Evolutionary conservation across 176 grass and related monocot genomes (phyloP), one percentile per base, ranked within the genome.

Genomic region (Eremochloa ophiuroides): DNA sequence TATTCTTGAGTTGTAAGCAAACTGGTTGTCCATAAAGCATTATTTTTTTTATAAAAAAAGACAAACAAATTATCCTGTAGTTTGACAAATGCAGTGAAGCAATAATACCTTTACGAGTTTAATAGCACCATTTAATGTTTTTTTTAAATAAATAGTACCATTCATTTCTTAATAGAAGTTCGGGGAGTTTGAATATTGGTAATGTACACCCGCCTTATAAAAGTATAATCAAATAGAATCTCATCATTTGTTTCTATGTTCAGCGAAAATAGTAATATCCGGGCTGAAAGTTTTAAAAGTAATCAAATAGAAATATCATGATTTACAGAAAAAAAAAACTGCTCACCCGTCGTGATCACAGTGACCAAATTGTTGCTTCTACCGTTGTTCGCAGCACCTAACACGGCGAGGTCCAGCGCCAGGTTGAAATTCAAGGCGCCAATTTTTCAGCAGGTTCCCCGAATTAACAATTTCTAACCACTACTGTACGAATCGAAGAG

Each of bases 361-460:
- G 10, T n/a, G 37, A 23, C 41, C 13, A 43, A 20, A 16, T 8
- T 55, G 51, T n/a, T 55, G 51, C 37, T 40, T 8, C 0, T 40
- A 53, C 28, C 30, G 18, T 75, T 80, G 25, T 34, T 61, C 16
- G 50, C 48, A 58, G 67, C 75, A 29, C 79, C 76, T 34, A 84
- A 80, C 82, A 85, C 69, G 70, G 6, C 61, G 62, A 77, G 23
- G 12, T 3, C 25, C 29, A 15, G 23, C 81, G 41, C 20, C 33
- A 16, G 30, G 58, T 67, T 78, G 16, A 66, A 39, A 67, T 18
- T 87, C 31, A 20, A 8, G 65, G 26, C 44, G 59, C 20, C 75
- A 68, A 33, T 10, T 47, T 22, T 29, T 5, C 29, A 71, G 74
- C 53, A 29, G 15, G 79, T 22, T 33, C 37, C 14, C 47, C 10